phyloP scores from a whole-genome alignment of 257 asterid species.

The Jaltomata sinuosa region DNA sequence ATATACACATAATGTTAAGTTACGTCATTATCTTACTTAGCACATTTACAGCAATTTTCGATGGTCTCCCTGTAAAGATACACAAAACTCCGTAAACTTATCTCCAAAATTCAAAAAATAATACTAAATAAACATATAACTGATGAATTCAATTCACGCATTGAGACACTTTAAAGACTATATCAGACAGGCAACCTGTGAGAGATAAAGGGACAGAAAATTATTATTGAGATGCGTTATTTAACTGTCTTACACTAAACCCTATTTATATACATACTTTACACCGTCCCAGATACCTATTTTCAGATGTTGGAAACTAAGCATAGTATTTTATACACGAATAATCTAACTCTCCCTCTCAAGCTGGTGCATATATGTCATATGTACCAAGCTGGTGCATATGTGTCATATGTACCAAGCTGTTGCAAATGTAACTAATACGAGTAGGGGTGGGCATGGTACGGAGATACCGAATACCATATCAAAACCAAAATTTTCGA shows the following conservation, averaged over 20 bases:
- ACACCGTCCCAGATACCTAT: not conserved
- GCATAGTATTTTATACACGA: not conserved
- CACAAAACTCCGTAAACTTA: not conserved
- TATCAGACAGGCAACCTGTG: not conserved
- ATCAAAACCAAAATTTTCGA: not conserved
- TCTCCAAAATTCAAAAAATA: not conserved
- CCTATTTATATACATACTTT: not conserved
- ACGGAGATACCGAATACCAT: not conserved
- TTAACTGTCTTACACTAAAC: not conserved
- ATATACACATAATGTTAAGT: not conserved
- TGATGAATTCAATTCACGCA: not conserved
- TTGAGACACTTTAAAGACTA: not conserved
- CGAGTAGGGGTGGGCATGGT: not conserved
- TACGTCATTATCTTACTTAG: not conserved
- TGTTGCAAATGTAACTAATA: not conserved
- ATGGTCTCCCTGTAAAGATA: not conserved
- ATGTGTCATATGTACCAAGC: not conserved
- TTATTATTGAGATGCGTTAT: not conserved
- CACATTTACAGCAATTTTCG: not conserved
- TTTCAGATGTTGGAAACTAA: not conserved
- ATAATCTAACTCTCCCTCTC: not conserved
- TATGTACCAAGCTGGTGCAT: not conserved
- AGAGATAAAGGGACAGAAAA: not conserved
- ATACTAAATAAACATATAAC: not conserved
- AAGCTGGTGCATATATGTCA: not conserved